Evolutionary conservation across 768 basidiomycete genomes (phyloP), one percentile per base, ranked within the genome.

Genomic region (Xerocomus brunneocitrinus): DNA sequence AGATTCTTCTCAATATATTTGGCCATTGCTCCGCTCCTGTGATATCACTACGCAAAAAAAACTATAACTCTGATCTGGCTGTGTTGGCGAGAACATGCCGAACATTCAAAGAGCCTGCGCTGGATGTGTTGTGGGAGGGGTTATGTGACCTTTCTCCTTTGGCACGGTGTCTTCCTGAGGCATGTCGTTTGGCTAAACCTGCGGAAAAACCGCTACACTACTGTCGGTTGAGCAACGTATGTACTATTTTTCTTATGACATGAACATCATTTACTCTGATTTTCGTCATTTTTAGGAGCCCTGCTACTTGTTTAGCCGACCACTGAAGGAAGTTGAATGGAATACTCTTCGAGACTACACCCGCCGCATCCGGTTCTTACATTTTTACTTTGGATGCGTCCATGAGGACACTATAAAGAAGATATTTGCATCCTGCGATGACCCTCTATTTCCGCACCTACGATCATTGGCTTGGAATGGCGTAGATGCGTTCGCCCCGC

Each of bases 321-420:
- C 28, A 2, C n/a, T 19, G 16, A 31, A n/a, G 5, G 43, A 45
- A 19, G 16, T 5, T 4, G 43, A 45, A 31, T 19, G 27, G 43
- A 12, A 19, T 8, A 45, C 43, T 31, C 43, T 45, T 4, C 43
- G 30, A 16, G 16, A 30, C 3, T 45, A 45, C 30, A 45, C 43
- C 8, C n/a, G 16, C 28, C 43, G 43, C n/a, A 9, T 45, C 43
- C 25, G 43, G 8, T 19, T 19, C n/a, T 31, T 45, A n/a, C 30
- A 5, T 19, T 9, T 0, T 8, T 2, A 1, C n/a, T 7, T 4
- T 2, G 3, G 3, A 1, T 3, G 4, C 3, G 0, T 31, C 16
- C 3, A 4, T 19, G 30, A 31, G 4, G 8, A 22, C 9, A 16
- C 43, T 5, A 9, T 31, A 3, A 10, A 14, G 28, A 3, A 2